Evolutionary conservation across 73 alveolate species (phyloP), one percentile per base, ranked within the genome.

Genomic region (Paramecium tetraurelia): DNA sequence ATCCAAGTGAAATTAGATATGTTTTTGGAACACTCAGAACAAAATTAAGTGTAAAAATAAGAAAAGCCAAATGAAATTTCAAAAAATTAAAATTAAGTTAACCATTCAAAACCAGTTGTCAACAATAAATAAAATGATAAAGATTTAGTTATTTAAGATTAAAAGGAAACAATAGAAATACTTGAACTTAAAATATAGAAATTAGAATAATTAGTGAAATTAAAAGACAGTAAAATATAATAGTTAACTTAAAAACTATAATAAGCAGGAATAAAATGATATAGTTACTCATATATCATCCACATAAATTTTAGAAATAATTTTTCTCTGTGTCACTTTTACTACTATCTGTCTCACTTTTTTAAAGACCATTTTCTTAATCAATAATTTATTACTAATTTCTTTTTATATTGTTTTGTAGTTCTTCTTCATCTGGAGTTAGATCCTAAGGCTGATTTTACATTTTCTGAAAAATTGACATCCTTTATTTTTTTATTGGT

Each of bases 141-240:
- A 68, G 96, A 92, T 16, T 38, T 38, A 59, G 50, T 46, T 7
- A 92, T 92, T 40, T 41, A 92, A 24, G 93, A 92, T 63, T 18
- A 85, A 35, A 92, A 85, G 48, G 96, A 87, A 87, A 92, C 96
- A 16, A 63, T 92, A 20, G 96, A 92, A 57, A 92, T 92, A 22
- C 83, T 92, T 10, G 96, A 92, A 31, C 89, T 85, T 7, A 92
- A 92, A 50, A 85, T 92, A 20, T 58, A 50, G 40, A 92, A 92
- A 63, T 29, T 92, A 58, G 96, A 92, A 58, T 69, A 92, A 31
- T 71, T 92, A 33, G 86, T 92, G 8, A 92, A 86, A 41, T 41
- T 92, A 29, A 92, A 92, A 59, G 96, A 92, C 31, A 85, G 88
- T 20, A 92, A 92, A 92, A 86, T 92, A n/a, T 58, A 92, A 63